A percentile compares a stretch with the other conserved stretches of the same genome.
These are phyloP conservation scores for Sparassis latifolia DNA, from an alignment of 1,284 basidiomycete genomes.

Conservation along the genomic window DNA sequence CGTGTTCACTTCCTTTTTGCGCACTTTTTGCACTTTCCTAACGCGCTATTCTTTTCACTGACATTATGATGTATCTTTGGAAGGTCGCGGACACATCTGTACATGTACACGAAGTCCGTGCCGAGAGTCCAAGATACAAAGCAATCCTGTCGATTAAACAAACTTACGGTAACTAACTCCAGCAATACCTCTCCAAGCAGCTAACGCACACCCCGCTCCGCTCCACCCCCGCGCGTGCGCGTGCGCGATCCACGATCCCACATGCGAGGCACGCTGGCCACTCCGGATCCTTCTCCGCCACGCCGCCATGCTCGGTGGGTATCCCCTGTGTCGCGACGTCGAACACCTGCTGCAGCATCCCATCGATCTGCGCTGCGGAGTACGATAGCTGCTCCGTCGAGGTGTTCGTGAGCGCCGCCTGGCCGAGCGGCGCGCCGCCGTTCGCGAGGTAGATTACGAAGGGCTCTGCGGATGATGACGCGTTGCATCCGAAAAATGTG, in stretches of 20 bases:
- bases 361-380: constrained; percentile 24
- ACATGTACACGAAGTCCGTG: no score
- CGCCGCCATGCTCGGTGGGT: constrained; percentile 7
- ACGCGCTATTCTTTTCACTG: no score
- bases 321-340: constrained; percentile 34
- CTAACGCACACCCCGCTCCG: constrained; percentile 30
- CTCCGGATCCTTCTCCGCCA: constrained; percentile 24
- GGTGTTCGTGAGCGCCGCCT: constrained; percentile 35
- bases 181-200: constrained; percentile 36
- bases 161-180: constrained; percentile 13
- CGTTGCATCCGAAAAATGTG: constrained; percentile 40
- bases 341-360: constrained; percentile 36
- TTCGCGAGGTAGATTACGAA: constrained; percentile 30
- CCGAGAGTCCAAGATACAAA: no score
- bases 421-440: constrained; percentile 36
- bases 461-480: constrained; percentile 18
- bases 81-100: no score
- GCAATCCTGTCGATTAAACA: no score
- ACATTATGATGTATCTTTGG: no score
- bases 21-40: no score
- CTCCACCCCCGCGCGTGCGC: constrained; percentile 20
- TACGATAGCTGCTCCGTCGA: constrained; percentile 30
- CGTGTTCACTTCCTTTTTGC: no score
- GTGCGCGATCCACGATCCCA: constrained; percentile 35
- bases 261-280: constrained; percentile 40